Evolutionary conservation across 768 basidiomycete species (phyloP).

Genomic region (Goffeauzyma gilvescens): DNA sequence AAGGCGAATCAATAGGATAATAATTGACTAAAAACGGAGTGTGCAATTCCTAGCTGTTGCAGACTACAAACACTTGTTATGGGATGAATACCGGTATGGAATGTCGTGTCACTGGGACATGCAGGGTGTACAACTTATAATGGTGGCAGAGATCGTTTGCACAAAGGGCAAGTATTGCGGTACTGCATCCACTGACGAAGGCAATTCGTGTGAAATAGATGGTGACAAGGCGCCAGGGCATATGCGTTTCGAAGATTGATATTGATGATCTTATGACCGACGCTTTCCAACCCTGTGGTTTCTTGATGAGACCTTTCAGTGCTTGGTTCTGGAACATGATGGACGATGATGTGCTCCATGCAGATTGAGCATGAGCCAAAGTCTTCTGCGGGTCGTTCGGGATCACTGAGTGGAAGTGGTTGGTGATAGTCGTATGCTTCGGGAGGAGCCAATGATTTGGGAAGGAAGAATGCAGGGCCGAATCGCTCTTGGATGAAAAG

Average conservation of each 20-base stretch:
- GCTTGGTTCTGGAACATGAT: slow-evolving; percentile 31
- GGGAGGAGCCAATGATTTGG: slow-evolving; percentile 40
- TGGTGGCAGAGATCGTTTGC: slow-evolving; percentile 63
- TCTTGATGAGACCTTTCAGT: no score
- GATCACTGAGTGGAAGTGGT: slow-evolving; percentile 47
- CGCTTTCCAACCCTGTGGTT: slow-evolving; percentile 3
- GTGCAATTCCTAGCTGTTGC: no score
- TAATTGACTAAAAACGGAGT: no score
- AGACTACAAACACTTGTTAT: no score
- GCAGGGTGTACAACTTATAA: no score
- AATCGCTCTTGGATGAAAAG: slow-evolving; percentile 55
- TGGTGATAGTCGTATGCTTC: slow-evolving; percentile 75
- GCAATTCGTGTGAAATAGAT: slow-evolving; percentile 78
- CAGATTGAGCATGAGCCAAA: slow-evolving; percentile 81
- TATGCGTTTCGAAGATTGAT: slow-evolving; percentile 44
- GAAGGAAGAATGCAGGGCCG: slow-evolving; percentile 56
- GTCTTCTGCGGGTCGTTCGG: slow-evolving; percentile 55
- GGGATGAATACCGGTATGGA: no score
- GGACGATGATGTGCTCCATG: slow-evolving; percentile 62
- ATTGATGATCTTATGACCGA: slow-evolving; percentile 12
- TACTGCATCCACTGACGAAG: slow-evolving; percentile 36
- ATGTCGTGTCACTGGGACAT: no score
- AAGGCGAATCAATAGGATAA: no score
- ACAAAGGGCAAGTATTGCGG: slow-evolving; percentile 81
- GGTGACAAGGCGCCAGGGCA: slow-evolving; percentile 72